Base-by-base conservation (phyloP, 2,329 filamentous ascomycete species). In the Ophiostoma australiae region DNA sequence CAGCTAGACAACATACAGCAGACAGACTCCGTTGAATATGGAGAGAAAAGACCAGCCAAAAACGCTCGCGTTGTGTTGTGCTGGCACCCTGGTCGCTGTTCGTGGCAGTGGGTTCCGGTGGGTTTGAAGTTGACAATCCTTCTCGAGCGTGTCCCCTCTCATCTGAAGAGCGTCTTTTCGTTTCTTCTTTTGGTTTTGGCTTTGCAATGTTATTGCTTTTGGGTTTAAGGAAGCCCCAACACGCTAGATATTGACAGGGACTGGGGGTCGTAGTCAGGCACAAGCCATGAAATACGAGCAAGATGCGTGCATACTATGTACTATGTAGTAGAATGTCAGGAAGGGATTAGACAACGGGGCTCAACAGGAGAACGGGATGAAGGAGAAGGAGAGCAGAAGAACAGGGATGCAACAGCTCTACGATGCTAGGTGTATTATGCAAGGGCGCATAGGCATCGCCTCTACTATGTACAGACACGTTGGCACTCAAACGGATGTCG, bases 61-160 rank as follows among this genome's bases (percentile, higher is more conserved):
- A 20, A 63, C 27, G n/a, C 23, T 35, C 58, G 27, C 27, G 55
- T 61, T 63, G 58, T 63, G 58, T 63, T 63, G 58, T 63, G 58
- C 58, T 63, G 58, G 58, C 58, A 63, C 58, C 58, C 58, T 63
- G 58, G 58, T 63, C 58, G 23, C 27, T 58, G 52, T 58, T 58
- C 52, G 52, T 58, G 52, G 52, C 52, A 63, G 58, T 63, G 58
- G 58, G 27, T 58, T 58, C 58, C 55, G 15, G 58, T 63, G 58
- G 58, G 13, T 63, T 33, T 35, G 27, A 63, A 63, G 58, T 63
- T 63, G 58, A 63, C 27, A 63, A 63, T 63, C 58, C 33, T 33
- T 6, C 31, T 58, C 52, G 44, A 48, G 37, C 2, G 17, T 20
- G 20, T 48, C 44, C 44, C 44, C 44, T 48, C 44, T 48, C 44